These are phyloP conservation scores for Solanum infundibuliforme DNA, from an alignment of 257 asterid species.

Conservation along the genomic window DNA sequence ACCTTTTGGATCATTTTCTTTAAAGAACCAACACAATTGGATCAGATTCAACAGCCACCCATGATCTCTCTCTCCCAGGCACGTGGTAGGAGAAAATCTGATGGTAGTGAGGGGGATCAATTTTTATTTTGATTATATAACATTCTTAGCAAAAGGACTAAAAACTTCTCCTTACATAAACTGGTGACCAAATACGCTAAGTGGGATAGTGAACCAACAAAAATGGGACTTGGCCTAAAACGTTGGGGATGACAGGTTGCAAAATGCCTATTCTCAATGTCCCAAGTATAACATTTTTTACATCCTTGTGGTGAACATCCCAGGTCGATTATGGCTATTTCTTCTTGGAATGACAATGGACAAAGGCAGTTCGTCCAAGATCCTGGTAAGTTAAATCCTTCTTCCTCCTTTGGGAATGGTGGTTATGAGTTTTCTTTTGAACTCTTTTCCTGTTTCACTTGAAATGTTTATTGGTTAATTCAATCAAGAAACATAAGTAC, in stretches of 20 bases:
- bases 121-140: neutral
- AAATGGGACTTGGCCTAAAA: neutral
- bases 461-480: neutral
- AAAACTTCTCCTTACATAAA: neutral
- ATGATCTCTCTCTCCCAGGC: neutral
- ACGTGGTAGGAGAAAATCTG: neutral
- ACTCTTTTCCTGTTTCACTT: neutral
- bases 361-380: constrained; percentile 91
- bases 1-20: neutral
- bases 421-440: neutral
- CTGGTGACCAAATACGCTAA: neutral
- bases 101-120: neutral
- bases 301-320: constrained; percentile 3
- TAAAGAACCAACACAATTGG: neutral
- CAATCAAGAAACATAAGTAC: neutral
- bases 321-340: constrained; percentile 94
- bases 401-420: neutral
- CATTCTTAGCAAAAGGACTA: neutral
- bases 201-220: neutral
- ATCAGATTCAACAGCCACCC: neutral
- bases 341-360: constrained; percentile 99
- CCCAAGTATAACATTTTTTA: neutral
- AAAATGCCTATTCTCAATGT: neutral
- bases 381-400: constrained; percentile 57
- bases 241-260: neutral